Evolutionary conservation across 2,329 filamentous ascomycete species (phyloP).

Genomic region (Epichloe brachyelytri): DNA sequence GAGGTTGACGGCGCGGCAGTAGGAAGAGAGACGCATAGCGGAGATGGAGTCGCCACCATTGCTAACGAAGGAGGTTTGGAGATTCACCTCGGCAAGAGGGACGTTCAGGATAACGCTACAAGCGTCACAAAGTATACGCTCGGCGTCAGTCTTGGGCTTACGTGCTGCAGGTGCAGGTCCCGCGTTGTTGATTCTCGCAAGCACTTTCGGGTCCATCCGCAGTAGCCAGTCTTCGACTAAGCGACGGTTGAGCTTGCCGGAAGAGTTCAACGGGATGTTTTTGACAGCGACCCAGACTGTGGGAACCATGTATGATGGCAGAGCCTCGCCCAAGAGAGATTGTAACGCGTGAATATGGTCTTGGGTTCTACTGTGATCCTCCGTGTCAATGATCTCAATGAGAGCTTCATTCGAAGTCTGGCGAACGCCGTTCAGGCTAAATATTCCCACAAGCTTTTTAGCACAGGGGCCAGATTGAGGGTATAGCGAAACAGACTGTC

Average conservation of each 20-base stretch:
- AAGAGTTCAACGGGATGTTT: constrained; percentile 7
- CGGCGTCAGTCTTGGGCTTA: background rate
- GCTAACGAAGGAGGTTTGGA: constrained; percentile 23
- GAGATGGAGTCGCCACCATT: constrained; percentile 32
- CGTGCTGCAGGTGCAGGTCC: background rate
- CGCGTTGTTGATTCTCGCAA: background rate
- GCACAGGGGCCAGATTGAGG: background rate
- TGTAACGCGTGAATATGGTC: constrained; percentile 5
- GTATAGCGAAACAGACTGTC: background rate
- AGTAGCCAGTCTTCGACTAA: constrained; percentile 4
- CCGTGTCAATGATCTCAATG: background rate
- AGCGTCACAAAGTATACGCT: constrained; percentile 10
- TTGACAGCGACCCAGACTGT: background rate
- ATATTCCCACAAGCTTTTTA: background rate
- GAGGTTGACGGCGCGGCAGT: constrained; percentile 18
- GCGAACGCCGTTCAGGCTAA: background rate
- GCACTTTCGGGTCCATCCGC: background rate
- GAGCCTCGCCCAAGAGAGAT: constrained; percentile 3
- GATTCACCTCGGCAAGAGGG: constrained; percentile 14
- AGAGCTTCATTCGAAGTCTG: background rate
- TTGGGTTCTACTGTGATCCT: background rate
- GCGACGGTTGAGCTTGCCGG: constrained; percentile 9
- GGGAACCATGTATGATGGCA: constrained; percentile 4
- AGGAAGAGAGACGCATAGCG: constrained; percentile 30
- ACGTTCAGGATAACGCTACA: constrained; percentile 30